A percentile compares a stretch with the other conserved stretches of the same genome.
Conservation (phyloP, 257 asterid genomes). For the Hygrophila difformis region DNA sequence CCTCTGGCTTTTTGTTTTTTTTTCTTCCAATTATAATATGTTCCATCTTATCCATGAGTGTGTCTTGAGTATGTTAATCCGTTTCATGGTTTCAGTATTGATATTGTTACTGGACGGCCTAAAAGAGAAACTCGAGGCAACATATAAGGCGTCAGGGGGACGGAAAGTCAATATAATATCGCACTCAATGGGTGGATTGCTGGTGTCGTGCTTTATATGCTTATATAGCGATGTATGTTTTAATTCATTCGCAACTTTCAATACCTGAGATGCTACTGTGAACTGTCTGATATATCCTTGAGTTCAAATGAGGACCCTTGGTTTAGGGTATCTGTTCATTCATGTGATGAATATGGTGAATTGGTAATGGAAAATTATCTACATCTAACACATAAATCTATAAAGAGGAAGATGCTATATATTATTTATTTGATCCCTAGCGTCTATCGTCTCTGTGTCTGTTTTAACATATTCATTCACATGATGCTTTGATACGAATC, state of each 20-base stretch:
- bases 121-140: conserved; percentile 57
- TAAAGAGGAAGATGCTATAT: too few relatives aligned
- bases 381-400: too few relatives aligned
- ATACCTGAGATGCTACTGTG: not conserved
- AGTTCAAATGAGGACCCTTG: not conserved
- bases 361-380: too few relatives aligned
- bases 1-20: too few relatives aligned
- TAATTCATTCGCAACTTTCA: not conserved
- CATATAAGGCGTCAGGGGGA: conserved; percentile 84
- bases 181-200: conserved; percentile 93
- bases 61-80: too few relatives aligned
- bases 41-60: too few relatives aligned
- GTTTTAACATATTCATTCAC: not conserved
- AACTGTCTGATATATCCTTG: not conserved
- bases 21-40: too few relatives aligned
- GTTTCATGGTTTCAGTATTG: conserved; percentile 46
- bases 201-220: conserved; percentile 52
- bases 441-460: too few relatives aligned
- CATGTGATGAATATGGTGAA: too few relatives aligned
- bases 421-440: too few relatives aligned
- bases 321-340: too few relatives aligned
- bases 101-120: conserved; percentile 61
- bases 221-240: conserved; percentile 67
- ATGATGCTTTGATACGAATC: too few relatives aligned
- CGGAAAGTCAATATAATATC: conserved; percentile 82